Conservation (phyloP, 140 eudicot species). For the Anethum foeniculum region DNA sequence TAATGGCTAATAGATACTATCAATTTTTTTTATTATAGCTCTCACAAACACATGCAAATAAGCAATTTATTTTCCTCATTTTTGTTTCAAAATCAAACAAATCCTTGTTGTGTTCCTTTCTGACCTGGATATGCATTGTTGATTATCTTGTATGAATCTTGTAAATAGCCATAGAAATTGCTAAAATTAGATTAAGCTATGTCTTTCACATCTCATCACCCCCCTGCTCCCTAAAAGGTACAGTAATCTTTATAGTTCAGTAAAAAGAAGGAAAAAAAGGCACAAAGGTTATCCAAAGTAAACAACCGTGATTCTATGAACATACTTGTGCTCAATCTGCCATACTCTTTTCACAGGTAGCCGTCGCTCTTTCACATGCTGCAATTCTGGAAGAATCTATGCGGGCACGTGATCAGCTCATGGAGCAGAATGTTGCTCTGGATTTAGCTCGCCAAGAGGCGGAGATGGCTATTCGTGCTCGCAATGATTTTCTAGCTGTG, state of each 20-base stretch:
- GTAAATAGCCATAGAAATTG: neutral
- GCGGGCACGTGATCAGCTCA: conserved; percentile 90
- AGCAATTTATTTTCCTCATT: too few species aligned
- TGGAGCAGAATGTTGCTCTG: conserved; percentile 89
- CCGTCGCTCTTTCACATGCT: conserved; percentile 99
- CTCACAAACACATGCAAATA: too few species aligned
- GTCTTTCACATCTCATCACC: neutral
- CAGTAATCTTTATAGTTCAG: neutral
- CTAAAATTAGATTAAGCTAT: neutral
- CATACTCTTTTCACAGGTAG: conserved; percentile 43
- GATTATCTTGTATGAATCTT: neutral
- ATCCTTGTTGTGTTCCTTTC: neutral
- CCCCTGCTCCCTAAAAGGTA: neutral
- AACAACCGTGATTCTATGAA: neutral
- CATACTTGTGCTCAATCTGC: conserved; percentile 1
- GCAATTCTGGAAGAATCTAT: conserved; percentile 94
- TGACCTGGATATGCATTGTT: neutral
- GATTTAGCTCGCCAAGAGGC: conserved; percentile 93
- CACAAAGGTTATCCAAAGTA: neutral
- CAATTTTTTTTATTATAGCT: too few species aligned
- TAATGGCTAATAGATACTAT: too few species aligned
- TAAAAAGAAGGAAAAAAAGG: neutral
- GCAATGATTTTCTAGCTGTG: conserved; percentile 93
- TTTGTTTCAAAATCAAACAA: neutral
- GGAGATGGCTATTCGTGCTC: conserved; percentile 95